phyloP scores from a whole-genome alignment of 139 green algal genomes.

The Chlamydomonas urium region DNA sequence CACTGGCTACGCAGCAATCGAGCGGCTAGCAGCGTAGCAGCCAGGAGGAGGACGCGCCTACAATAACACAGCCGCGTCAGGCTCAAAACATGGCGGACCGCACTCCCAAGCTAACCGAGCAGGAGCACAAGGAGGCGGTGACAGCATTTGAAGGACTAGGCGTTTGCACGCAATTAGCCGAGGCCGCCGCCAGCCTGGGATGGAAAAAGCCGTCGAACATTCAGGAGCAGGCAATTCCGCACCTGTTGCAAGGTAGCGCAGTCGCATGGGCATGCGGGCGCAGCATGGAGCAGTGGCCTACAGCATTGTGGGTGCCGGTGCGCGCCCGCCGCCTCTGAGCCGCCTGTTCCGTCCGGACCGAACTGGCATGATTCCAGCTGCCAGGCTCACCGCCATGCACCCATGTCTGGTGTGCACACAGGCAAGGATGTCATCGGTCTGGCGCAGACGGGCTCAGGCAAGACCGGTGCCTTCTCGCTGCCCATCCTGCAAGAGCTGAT shows the following conservation, averaged over 20 bases:
- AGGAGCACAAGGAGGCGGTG: conserved; percentile 33
- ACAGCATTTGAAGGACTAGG: conserved; percentile 73
- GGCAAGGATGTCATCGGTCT: conserved; percentile 95
- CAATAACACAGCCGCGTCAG: too few relatives aligned
- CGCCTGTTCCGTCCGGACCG: too few relatives aligned
- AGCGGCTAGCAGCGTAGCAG: too few relatives aligned
- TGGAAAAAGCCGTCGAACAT: conserved; percentile 84
- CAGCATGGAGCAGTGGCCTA: background rate
- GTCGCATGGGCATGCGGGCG: background rate
- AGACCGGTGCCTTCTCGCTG: conserved; percentile 95
- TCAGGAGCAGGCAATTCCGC: conserved; percentile 80
- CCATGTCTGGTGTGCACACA: conserved; percentile 25
- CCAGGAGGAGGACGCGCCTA: too few relatives aligned
- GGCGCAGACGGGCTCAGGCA: conserved; percentile 95
- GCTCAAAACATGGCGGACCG: too few relatives aligned
- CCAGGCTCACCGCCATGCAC: background rate
- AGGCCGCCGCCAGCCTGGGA: conserved; percentile 71
- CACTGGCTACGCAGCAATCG: too few relatives aligned
- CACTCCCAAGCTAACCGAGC: conserved; percentile 37
- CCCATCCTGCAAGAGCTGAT: conserved; percentile 93
- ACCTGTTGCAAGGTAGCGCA: conserved; percentile 65
- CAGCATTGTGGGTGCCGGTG: background rate
- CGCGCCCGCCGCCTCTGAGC: too few relatives aligned
- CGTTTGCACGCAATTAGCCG: conserved; percentile 74
- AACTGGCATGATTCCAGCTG: background rate